Percentiles rank a stretch among this genome's conserved stretches.
Evolutionary conservation across 176 grass and related monocot genomes (phyloP).

Genomic region (Hyparrhenia diplandra): DNA sequence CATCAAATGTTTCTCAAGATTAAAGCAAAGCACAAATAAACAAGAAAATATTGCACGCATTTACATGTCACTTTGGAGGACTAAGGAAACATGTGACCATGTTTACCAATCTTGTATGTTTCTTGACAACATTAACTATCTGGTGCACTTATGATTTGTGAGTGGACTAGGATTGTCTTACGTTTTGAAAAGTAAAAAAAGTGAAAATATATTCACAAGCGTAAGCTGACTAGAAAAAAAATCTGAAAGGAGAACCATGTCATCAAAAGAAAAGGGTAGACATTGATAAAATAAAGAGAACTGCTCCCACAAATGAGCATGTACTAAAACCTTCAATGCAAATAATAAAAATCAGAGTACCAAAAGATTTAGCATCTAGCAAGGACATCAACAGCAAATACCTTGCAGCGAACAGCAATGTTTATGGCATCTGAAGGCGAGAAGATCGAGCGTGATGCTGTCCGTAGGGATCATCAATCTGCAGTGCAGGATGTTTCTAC

Average conservation of each 20-base stretch:
- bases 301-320: neutral
- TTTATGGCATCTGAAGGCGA: conserved; percentile 96
- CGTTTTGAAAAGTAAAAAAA: neutral
- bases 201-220: neutral
- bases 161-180: neutral
- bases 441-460: conserved; percentile 66
- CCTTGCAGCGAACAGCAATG: conserved; percentile 96
- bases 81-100: neutral
- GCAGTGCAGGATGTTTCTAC: conserved; percentile 1
- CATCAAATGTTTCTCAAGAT: neutral
- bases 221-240: neutral
- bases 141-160: neutral
- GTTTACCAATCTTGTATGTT: neutral
- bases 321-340: neutral
- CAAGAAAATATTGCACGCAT: neutral
- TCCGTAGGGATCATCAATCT: conserved; percentile 75
- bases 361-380: neutral
- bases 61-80: neutral
- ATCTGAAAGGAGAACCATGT: neutral
- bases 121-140: neutral
- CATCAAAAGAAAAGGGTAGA: neutral
- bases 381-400: conserved; percentile 23
- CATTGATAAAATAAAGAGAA: neutral
- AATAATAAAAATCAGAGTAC: neutral
- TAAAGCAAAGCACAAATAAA: neutral